phyloP scores from a whole-genome alignment of 345 rosid genomes.

The Bretschneidera sinensis region DNA sequence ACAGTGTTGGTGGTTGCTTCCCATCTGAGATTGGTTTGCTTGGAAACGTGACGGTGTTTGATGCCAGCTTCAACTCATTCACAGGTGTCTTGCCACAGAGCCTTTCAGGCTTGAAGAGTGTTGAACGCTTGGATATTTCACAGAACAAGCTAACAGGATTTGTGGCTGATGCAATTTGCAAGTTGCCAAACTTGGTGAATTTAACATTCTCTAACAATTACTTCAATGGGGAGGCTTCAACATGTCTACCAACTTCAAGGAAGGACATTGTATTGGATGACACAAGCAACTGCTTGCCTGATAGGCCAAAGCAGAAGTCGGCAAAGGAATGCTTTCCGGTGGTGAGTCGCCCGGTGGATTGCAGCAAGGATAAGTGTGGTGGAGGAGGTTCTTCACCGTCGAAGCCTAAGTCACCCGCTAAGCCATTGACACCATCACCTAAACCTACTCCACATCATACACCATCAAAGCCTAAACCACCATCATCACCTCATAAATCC shows the following conservation, averaged over 20 bases:
- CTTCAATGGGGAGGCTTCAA: slow-evolving; percentile 43
- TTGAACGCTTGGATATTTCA: slow-evolving; percentile 40
- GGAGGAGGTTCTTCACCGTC: slow-evolving; percentile 27
- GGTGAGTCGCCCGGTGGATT: slow-evolving; percentile 54
- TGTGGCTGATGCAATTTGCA: slow-evolving; percentile 51
- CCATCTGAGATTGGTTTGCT: slow-evolving; percentile 60
- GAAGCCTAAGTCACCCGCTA: not conserved
- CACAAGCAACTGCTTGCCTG: slow-evolving; percentile 44
- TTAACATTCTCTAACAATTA: slow-evolving; percentile 56
- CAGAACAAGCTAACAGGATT: slow-evolving; percentile 56
- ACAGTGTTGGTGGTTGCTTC: slow-evolving; percentile 64
- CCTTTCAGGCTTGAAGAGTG: slow-evolving; percentile 27
- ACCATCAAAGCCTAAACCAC: slow-evolving; percentile 2
- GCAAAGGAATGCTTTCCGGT: slow-evolving; percentile 37
- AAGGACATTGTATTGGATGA: slow-evolving; percentile 39
- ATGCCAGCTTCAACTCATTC: slow-evolving; percentile 49
- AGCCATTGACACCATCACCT: slow-evolving; percentile 1
- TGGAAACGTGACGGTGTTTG: slow-evolving; percentile 45
- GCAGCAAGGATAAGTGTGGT: slow-evolving; percentile 53
- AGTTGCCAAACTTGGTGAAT: slow-evolving; percentile 43
- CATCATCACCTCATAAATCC: slow-evolving; percentile 1
- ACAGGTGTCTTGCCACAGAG: slow-evolving; percentile 42
- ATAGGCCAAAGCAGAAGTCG: slow-evolving; percentile 41
- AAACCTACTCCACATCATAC: too few relatives aligned
- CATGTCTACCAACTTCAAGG: slow-evolving; percentile 32